Percentiles rank a stretch among this genome's conserved stretches.
Evolutionary conservation across 2,329 filamentous ascomycete genomes (phyloP).

Genomic region (Microascus cirrosus): DNA sequence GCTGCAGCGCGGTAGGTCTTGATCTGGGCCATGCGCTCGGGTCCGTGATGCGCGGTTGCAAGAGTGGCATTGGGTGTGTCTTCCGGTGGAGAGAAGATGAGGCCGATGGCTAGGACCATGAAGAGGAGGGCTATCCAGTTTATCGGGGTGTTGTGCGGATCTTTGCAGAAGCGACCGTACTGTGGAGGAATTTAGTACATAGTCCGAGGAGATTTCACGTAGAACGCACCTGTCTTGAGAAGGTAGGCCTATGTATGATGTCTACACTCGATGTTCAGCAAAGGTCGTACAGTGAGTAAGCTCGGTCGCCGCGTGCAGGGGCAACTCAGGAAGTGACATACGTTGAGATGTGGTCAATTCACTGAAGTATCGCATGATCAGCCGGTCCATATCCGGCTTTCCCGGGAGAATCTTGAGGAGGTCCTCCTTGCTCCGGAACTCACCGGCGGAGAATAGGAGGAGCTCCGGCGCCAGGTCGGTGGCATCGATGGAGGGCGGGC

Average conservation of each 20-base stretch:
- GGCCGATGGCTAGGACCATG: slow-evolving; percentile 30
- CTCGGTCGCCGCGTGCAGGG: not conserved
- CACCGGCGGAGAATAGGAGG: slow-evolving; percentile 26
- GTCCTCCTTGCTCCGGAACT: slow-evolving; percentile 29
- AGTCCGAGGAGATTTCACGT: too few species aligned
- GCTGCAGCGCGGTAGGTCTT: slow-evolving; percentile 35
- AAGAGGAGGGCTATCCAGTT: slow-evolving; percentile 41
- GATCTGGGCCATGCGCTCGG: slow-evolving; percentile 26
- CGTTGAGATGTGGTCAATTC: slow-evolving; percentile 40
- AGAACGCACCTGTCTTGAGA: slow-evolving; percentile 27
- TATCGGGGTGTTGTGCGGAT: slow-evolving; percentile 24
- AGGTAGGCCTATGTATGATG: slow-evolving; percentile 40
- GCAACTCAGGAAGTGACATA: slow-evolving; percentile 19
- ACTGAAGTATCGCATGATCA: slow-evolving; percentile 42
- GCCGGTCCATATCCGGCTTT: slow-evolving; percentile 31
- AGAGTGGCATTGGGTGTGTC: slow-evolving; percentile 12
- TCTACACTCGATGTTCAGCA: slow-evolving; percentile 21
- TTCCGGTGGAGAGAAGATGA: slow-evolving; percentile 29
- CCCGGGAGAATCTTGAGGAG: slow-evolving; percentile 36
- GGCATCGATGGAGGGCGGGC: slow-evolving; percentile 19
- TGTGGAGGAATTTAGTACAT: slow-evolving; percentile 10
- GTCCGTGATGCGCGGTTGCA: slow-evolving; percentile 7
- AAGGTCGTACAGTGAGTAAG: not conserved
- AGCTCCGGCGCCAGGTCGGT: slow-evolving; percentile 24
- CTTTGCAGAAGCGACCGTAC: slow-evolving; percentile 37